Conservation (phyloP, 257 asterid genomes). For the Forsythia suspensa region DNA sequence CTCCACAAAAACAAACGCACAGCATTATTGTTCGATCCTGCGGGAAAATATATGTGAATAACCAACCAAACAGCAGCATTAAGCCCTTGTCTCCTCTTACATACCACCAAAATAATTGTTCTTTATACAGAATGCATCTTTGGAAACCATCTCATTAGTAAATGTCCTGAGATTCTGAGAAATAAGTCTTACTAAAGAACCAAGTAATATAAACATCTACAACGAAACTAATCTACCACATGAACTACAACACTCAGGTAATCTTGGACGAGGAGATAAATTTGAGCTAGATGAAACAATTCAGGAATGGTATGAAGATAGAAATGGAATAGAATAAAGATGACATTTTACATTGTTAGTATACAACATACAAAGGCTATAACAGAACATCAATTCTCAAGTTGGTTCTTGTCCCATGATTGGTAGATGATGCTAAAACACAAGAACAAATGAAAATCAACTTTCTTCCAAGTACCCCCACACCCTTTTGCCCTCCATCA, state of each 20-base stretch:
- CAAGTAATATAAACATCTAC: background rate
- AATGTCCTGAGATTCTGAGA: background rate
- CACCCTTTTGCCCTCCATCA: background rate
- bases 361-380: background rate
- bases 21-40: conserved; percentile 47
- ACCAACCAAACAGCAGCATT: conserved; percentile 26
- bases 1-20: conserved; percentile 61
- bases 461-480: background rate
- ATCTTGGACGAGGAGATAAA: background rate
- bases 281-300: background rate
- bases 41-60: conserved; percentile 24
- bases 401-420: background rate
- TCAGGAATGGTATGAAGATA: background rate
- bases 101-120: conserved; percentile 8
- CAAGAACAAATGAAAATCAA: background rate
- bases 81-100: conserved; percentile 11
- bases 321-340: background rate
- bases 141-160: background rate
- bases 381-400: background rate
- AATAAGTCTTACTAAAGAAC: background rate
- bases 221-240: background rate
- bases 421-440: background rate
- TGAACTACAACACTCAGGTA: background rate
- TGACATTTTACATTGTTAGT: background rate
- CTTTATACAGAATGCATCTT: background rate